Base-by-base conservation (phyloP, 2,329 filamentous ascomycete species). In the Hypoxylon sp. region DNA sequence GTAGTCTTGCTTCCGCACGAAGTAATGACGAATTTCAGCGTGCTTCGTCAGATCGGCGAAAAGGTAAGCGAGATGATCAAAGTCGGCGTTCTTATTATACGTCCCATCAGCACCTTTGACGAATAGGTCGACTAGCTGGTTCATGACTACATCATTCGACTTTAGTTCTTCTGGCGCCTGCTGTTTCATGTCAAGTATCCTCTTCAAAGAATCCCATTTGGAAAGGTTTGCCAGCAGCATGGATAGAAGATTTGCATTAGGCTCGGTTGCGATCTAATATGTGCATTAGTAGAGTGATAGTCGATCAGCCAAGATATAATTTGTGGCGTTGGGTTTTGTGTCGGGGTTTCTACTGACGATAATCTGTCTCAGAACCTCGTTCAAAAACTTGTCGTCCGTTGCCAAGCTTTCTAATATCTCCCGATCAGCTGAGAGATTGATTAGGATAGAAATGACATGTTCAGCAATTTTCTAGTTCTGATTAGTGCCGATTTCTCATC, bases 111-210 rank as follows among this genome's bases (percentile, higher is more conserved):
- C 89, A 19, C 94, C 94, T 80, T 95, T 96, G 75, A 98, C 95
- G 75, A 99, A 99, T 71, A 96, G 90, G 77, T 98, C 95, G 76
- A 99, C 88, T 28, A 99, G 82, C 78, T 98, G 95, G 76, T 97
- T 93, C 71, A 98, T 87, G 4, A 92, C 89, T 61, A 87, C 83
- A 34, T 89, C 85, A 41, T 92, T 91, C 1, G 87, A 90, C 5
- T 87, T 88, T 6, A 97, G 85, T n/a, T 84, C 82, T 57, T 88
- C 85, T 2, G 93, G 91, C 0, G 89, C 77, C 6, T 85, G 80
- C 66, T 93, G 90, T 72, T 90, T 91, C 57, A 91, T 82, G 4
- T 83, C 82, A 10, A 94, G 78, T 4, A 97, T 81, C 44, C 84
- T 84, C 68, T 90, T 90, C 59, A 97, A 78, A 5, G 83, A 84